Conservation (phyloP, 306 rosid genomes). For the Vachellia collinsii region DNA sequence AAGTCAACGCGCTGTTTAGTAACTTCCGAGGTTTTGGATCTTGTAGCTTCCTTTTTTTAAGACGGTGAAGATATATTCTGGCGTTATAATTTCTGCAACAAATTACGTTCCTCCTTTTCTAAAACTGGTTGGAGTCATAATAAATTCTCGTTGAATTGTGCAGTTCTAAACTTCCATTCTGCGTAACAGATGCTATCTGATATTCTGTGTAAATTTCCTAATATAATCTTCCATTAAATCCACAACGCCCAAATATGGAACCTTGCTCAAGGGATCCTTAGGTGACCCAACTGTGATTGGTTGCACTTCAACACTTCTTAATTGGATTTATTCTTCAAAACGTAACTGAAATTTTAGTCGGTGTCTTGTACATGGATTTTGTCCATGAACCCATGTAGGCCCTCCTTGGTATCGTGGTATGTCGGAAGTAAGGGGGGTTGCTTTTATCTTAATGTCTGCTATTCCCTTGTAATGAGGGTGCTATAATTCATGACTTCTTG, state of each 20-base stretch:
- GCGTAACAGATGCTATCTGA: background rate
- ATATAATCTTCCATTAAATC: background rate
- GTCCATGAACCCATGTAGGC: background rate
- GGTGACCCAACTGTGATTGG: background rate
- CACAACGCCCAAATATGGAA: background rate
- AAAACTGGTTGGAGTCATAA: background rate
- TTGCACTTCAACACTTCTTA: background rate
- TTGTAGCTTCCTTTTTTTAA: background rate
- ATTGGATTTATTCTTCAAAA: conserved; percentile 18
- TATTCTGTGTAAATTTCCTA: background rate
- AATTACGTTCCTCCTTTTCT: background rate
- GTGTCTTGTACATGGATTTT: background rate
- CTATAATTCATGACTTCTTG: conserved; percentile 3
- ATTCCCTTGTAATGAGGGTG: background rate
- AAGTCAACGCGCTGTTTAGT: background rate
- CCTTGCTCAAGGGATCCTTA: background rate
- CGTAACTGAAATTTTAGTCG: conserved; percentile 5
- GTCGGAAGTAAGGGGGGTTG: background rate
- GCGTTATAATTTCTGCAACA: background rate
- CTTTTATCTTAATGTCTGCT: background rate
- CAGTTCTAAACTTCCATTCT: background rate
- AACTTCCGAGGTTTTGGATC: background rate
- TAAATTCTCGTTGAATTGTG: background rate
- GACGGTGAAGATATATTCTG: background rate
- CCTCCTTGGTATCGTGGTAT: background rate